Percentiles rank a stretch among this genome's conserved stretches.
Conservation (phyloP, 2,329 filamentous ascomycete genomes). For the Trichoderma afroharzianum region DNA sequence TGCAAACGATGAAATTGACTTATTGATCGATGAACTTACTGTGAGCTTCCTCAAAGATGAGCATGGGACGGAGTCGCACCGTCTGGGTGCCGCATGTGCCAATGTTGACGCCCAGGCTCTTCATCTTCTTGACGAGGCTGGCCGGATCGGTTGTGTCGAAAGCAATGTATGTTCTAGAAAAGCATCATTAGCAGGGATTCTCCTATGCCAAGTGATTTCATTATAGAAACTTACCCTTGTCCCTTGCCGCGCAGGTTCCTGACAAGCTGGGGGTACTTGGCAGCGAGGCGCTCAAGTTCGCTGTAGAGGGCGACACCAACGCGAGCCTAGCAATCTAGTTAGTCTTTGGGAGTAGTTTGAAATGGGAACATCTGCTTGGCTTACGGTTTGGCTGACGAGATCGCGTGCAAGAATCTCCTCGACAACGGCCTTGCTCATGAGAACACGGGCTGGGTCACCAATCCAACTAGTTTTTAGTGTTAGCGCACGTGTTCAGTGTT, state of each 20-base stretch:
- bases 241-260: conserved; percentile 73
- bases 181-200: background rate
- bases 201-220: too few species aligned
- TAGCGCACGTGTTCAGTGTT: background rate
- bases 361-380: background rate
- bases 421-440: conserved; percentile 76
- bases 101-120: conserved; percentile 70
- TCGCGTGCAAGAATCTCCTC: conserved; percentile 67
- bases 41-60: conserved; percentile 74
- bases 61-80: conserved; percentile 72
- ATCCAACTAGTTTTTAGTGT: conserved; percentile 53
- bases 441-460: conserved; percentile 72
- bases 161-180: conserved; percentile 65
- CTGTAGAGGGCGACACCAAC: conserved; percentile 67
- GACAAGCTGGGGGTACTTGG: conserved; percentile 66
- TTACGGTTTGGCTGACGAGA: conserved; percentile 58
- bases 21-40: conserved; percentile 28
- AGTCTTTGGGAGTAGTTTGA: background rate
- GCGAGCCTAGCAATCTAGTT: conserved; percentile 35
- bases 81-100: conserved; percentile 69
- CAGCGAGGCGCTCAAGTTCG: conserved; percentile 59
- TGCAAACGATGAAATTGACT: background rate
- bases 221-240: conserved; percentile 44
- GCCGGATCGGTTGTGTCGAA: conserved; percentile 71
- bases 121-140: conserved; percentile 66